Evolutionary conservation across 148 eudicot species (phyloP), one percentile per base, ranked within the genome.

Genomic region (Rhododendron molle): DNA sequence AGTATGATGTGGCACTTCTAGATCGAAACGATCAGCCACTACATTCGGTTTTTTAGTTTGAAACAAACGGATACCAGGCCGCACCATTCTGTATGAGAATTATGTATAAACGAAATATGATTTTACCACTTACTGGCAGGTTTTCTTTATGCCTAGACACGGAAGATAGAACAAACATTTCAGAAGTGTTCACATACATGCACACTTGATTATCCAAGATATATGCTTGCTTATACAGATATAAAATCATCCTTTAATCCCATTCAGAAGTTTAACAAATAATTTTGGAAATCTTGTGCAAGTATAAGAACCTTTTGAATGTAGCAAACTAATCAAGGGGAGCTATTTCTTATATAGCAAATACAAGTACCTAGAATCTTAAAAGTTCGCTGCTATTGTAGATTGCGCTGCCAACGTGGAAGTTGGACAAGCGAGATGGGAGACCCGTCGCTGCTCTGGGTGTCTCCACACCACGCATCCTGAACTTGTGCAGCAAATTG

Each of bases 401-500:
- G 72, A 72, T 83, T 71, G 82, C 78, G 78, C 87, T 83, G 77
- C 15, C 80, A 50, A 54, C 82, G 89, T 15, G 87, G 88, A 83
- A 88, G 86, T 67, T 83, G 92, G 47, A 89, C 83, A 82, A 91
- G 90, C 1, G 93, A 90, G 80, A 72, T 76, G 0, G 98, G 93
- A 77, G 95, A 92, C 36, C 82, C 89, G 7, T 90, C 92, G 32
- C 94, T 93, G 78, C 91, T 89, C 2, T 88, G 85, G 6, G 90
- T 89, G 78, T 91, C 94, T 12, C 90, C 90, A 6, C 85, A 92
- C 94, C 94, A 94, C 20, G 95, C 96, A 78, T 93, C 99, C 86
- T 96, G 98, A 86, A 95, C 98, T 87, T 97, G 99, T 80, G 96
- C 92, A 81, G 98, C 98, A 92, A 97, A 97, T 86, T 94, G 98